Percentiles rank a stretch among this genome's conserved stretches.
phyloP scores from a whole-genome alignment of 2,329 filamentous ascomycete genomes.

The Diaporthe helianthi region DNA sequence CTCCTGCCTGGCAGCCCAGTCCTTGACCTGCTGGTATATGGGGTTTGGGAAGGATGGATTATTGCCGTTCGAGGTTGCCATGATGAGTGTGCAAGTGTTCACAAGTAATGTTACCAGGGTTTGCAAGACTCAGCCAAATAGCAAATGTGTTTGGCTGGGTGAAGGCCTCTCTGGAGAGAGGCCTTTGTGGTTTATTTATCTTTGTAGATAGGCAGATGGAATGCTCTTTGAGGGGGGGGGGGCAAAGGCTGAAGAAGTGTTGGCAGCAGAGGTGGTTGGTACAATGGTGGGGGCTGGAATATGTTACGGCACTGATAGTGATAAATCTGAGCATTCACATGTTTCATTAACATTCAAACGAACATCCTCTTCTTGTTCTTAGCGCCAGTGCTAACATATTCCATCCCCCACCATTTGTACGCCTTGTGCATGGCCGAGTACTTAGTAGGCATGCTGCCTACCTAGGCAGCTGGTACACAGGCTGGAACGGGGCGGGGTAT shows the following conservation, averaged over 20 bases:
- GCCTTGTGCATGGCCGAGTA: background rate
- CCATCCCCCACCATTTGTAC: too few species aligned
- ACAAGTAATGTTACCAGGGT: background rate
- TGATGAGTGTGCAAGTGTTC: background rate
- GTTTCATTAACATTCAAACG: too few species aligned
- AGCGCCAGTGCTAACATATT: too few species aligned
- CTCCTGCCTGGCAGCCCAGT: conserved; percentile 51
- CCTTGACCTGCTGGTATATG: conserved; percentile 46
- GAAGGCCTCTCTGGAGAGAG: background rate
- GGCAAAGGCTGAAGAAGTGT: background rate
- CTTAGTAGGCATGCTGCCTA: conserved; percentile 12
- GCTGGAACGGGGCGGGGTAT: conserved; percentile 2
- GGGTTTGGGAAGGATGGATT: background rate
- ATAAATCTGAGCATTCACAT: too few species aligned
- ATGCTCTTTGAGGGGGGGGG: conserved; percentile 19
- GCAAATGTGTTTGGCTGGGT: background rate
- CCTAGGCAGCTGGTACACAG: too few species aligned
- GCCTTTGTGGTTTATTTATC: background rate
- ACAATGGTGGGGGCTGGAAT: too few species aligned
- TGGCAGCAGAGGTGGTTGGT: background rate
- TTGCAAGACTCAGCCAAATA: background rate
- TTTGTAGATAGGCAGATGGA: background rate
- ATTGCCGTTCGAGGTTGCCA: conserved; percentile 28
- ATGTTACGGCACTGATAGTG: too few species aligned
- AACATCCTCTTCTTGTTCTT: too few species aligned